These are phyloP conservation scores for Populus ilicifolia DNA, from an alignment of 345 rosid genomes.

Conservation along the genomic window DNA sequence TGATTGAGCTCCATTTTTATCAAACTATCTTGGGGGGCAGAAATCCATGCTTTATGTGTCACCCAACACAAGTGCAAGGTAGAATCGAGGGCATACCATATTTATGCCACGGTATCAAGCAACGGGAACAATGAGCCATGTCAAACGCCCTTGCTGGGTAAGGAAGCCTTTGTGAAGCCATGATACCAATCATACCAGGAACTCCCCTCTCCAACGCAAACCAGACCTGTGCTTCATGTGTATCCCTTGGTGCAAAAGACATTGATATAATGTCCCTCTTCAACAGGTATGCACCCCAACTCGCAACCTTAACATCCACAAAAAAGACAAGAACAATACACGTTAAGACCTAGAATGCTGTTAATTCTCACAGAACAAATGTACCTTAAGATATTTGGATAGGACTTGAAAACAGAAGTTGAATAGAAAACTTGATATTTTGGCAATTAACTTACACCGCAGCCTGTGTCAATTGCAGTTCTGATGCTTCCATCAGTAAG, in stretches of 20 bases:
- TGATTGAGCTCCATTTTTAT: background rate
- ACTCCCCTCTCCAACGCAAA: conserved; percentile 97
- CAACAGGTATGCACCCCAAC: conserved; percentile 90
- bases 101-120: conserved; percentile 81
- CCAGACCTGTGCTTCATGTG: conserved; percentile 95
- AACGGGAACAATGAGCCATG: conserved; percentile 96
- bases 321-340: background rate
- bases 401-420: background rate
- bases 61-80: background rate
- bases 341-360: background rate
- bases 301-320: conserved; percentile 63
- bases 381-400: background rate
- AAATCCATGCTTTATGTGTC: background rate
- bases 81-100: conserved; percentile 41
- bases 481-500: conserved; percentile 69
- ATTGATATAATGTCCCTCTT: conserved; percentile 70
- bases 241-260: conserved; percentile 97
- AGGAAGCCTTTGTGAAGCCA: conserved; percentile 84
- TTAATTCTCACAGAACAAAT: background rate
- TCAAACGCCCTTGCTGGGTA: conserved; percentile 96
- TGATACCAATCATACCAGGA: conserved; percentile 85
- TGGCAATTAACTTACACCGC: conserved; percentile 66
- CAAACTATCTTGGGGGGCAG: background rate
- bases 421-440: background rate
- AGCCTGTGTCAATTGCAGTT: conserved; percentile 93